phyloP scores from a whole-genome alignment of 352 stramenopile genomes.

The Lagenidium sp. region DNA sequence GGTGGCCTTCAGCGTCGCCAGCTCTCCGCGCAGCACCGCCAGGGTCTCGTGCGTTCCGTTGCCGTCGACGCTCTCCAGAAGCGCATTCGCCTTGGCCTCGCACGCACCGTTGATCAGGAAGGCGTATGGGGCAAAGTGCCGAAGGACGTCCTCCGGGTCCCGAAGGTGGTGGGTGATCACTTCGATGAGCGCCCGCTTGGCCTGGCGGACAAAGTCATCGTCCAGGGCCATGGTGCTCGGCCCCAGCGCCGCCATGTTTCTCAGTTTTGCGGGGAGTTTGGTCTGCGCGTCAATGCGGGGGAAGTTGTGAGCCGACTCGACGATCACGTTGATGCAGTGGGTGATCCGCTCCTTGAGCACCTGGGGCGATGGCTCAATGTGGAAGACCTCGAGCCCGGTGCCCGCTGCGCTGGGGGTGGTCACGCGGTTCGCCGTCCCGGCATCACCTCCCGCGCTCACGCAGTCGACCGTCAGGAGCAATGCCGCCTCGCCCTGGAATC shows the following conservation, averaged over 20 bases:
- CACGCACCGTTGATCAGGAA: constrained; percentile 78
- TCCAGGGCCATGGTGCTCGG: constrained; percentile 74
- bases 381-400: constrained; percentile 45
- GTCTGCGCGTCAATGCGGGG: constrained; percentile 83
- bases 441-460: too few relatives aligned
- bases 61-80: constrained; percentile 21
- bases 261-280: constrained; percentile 53
- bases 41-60: constrained; percentile 34
- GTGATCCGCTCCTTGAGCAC: constrained; percentile 54
- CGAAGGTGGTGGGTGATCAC: constrained; percentile 59
- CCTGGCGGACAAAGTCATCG: constrained; percentile 66
- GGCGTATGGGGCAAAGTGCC: constrained; percentile 63
- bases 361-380: constrained; percentile 46
- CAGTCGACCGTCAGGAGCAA: constrained; percentile 58
- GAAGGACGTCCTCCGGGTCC: constrained; percentile 53
- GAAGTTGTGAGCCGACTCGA: constrained; percentile 83
- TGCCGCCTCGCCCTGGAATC: constrained; percentile 45
- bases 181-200: constrained; percentile 51
- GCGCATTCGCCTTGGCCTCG: constrained; percentile 38
- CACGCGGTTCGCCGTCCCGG: too few relatives aligned
- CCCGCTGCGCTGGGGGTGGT: too few relatives aligned
- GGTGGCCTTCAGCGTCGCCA: constrained; percentile 37
- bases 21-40: constrained; percentile 31
- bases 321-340: constrained; percentile 52
- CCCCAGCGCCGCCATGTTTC: constrained; percentile 52